Evolutionary conservation across 208 protist genomes (phyloP), one percentile per base, ranked within the genome.

Genomic region (Wallacemonas rigidus): DNA sequence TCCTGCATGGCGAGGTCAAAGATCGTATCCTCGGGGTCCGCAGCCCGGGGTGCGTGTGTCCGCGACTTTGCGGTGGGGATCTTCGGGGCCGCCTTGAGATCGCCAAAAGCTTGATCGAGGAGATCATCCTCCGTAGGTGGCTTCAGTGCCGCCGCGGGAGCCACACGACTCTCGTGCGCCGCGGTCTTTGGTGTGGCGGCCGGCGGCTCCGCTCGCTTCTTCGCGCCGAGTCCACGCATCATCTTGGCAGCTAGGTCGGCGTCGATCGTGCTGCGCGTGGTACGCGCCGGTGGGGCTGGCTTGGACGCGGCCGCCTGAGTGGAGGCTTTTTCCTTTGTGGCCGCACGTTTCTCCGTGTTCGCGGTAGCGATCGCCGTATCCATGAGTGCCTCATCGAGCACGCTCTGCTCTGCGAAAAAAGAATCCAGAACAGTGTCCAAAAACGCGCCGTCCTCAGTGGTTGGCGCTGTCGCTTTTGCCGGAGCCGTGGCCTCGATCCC

Each of bases 381-480:
- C 0, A 85, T 41, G 26, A 85, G 72, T 1, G 80, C 72, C 48
- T 81, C 80, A 26, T 77, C 68, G 9, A 85, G 69, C 39, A 85
- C 38, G 40, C 47, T 69, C 60, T 85, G 67, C 11, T 74, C 67
- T 47, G 79, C 72, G 48, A 85, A 85, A 44, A 85, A 85, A n/a
- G 75, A 77, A 36, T 85, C 80, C 11, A 85, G 75, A 7, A 60
- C 76, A 54, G 67, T 55, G 54, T 81, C 65, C 17, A 81, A 55
- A 11, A 76, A 69, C 55, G 48, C 55, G 17, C 75, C 71, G 9
- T 71, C 58, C 40, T 64, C 51, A 8, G 60, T 3, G 43, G 60
- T 51, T 8, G 60, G 14, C 17, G 60, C 4, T 5, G 60, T 17
- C n/a, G 60, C 9, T 4, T 3, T 3, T 17, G 60, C 41, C 4